A percentile compares a stretch with the other conserved stretches of the same genome.
phyloP scores from a whole-genome alignment of 257 asterid genomes.

The Eucommia ulmoides region DNA sequence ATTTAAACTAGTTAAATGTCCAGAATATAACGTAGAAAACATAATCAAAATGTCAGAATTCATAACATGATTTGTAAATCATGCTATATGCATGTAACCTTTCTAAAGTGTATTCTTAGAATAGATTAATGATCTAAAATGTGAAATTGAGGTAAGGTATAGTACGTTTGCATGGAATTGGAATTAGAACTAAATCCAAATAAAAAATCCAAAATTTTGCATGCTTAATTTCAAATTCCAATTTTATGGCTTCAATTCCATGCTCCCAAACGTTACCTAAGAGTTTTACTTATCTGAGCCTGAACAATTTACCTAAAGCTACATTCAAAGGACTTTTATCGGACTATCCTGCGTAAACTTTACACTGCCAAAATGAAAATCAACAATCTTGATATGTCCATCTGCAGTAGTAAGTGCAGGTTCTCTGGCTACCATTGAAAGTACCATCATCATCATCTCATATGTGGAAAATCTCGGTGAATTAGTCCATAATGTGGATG shows the following conservation, averaged over 20 bases:
- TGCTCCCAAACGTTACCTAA: too few relatives aligned
- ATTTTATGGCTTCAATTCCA: too few relatives aligned
- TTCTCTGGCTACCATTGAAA: constrained; percentile 78
- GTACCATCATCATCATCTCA: constrained; percentile 26
- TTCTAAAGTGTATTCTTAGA: too few relatives aligned
- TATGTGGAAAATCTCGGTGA: constrained; percentile 52
- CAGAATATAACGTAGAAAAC: not conserved
- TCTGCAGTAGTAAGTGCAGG: constrained; percentile 75
- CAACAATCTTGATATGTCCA: constrained; percentile 95
- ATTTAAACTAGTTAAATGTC: not conserved
- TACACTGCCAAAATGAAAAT: constrained; percentile 97
- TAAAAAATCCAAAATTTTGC: not conserved
- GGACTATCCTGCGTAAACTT: constrained; percentile 95
- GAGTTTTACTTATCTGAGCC: not conserved
- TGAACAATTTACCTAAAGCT: constrained; percentile 59
- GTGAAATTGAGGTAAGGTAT: too few relatives aligned
- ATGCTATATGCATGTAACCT: too few relatives aligned
- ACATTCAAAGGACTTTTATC: constrained; percentile 90
- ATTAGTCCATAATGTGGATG: constrained; percentile 87
- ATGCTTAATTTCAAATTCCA: too few relatives aligned
- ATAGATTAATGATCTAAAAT: too few relatives aligned
- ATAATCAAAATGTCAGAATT: too few relatives aligned
- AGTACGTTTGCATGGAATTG: too few relatives aligned
- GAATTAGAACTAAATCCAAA: constrained; percentile 7
- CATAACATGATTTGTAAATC: too few relatives aligned